Percentiles rank a stretch among this genome's conserved stretches.
Conservation (phyloP, 2,329 filamentous ascomycete genomes). For the Metarhizium guizhouense region DNA sequence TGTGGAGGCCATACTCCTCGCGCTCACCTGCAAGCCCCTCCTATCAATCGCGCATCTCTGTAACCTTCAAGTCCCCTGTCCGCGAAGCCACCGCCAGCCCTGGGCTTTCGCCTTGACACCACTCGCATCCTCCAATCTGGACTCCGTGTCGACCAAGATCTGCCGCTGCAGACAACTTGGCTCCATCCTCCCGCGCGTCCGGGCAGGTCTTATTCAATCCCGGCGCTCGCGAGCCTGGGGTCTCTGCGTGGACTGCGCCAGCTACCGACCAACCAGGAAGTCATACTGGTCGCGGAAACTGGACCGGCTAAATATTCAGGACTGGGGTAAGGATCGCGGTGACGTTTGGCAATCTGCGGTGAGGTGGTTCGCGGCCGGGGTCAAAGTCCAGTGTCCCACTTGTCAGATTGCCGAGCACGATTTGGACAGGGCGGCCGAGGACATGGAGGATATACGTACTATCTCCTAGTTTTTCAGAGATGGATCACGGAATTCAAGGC, state of each 20-base stretch:
- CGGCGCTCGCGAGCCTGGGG: slow-evolving; percentile 8
- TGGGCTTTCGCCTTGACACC: neutral
- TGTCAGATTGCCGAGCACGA: slow-evolving; percentile 7
- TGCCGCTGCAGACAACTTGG: slow-evolving; percentile 10
- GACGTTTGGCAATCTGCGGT: slow-evolving; percentile 7
- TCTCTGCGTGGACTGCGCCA: slow-evolving; percentile 15
- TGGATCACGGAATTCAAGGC: neutral
- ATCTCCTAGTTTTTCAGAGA: neutral
- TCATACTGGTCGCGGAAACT: slow-evolving; percentile 11
- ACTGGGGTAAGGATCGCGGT: slow-evolving; percentile 7
- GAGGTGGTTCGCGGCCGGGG: slow-evolving; percentile 9
- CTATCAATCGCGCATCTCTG: slow-evolving; percentile 11
- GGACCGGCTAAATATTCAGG: neutral
- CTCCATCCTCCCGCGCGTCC: slow-evolving; percentile 10
- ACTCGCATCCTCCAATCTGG: slow-evolving; percentile 4
- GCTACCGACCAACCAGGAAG: slow-evolving; percentile 12
- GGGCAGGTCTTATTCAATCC: slow-evolving; percentile 9
- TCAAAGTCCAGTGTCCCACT: slow-evolving; percentile 14
- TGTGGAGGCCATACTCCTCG: slow-evolving; percentile 11
- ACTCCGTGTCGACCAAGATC: neutral
- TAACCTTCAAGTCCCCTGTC: slow-evolving; percentile 9
- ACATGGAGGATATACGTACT: neutral
- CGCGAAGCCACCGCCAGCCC: neutral
- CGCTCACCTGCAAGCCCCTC: slow-evolving; percentile 14
- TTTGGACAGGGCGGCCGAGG: neutral